These are phyloP conservation scores for Gyromitra esculenta DNA, from an alignment of 2,329 filamentous ascomycete species.

Conservation along the genomic window DNA sequence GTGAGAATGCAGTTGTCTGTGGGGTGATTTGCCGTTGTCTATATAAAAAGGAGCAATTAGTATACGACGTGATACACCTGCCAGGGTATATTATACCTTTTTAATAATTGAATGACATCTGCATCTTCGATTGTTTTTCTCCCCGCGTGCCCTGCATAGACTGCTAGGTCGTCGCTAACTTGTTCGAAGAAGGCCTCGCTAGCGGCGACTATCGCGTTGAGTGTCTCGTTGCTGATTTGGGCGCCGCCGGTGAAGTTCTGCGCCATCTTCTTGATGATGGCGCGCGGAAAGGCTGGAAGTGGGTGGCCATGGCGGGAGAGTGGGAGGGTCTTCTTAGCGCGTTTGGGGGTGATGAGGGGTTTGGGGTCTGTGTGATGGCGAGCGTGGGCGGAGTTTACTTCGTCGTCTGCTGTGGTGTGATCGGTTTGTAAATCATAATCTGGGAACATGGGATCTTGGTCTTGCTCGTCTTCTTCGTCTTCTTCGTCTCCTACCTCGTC, in stretches of 20 bases:
- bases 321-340: neutral
- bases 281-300: conserved; percentile 77
- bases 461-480: neutral
- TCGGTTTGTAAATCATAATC: conserved; percentile 25
- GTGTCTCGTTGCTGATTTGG: conserved; percentile 76
- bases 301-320: conserved; percentile 75
- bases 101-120: conserved; percentile 83
- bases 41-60: conserved; percentile 55
- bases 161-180: conserved; percentile 78
- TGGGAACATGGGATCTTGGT: conserved; percentile 11
- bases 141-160: conserved; percentile 82
- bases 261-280: conserved; percentile 77
- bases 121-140: conserved; percentile 86
- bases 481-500: conserved; percentile 3
- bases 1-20: conserved; percentile 79
- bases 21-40: conserved; percentile 81
- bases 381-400: neutral
- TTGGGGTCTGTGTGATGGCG: neutral
- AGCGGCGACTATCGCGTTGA: conserved; percentile 79
- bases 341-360: conserved; percentile 9
- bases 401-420: conserved; percentile 37
- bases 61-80: neutral
- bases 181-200: conserved; percentile 95
- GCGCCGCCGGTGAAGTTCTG: conserved; percentile 76
- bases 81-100: conserved; percentile 67